Evolutionary conservation across 225 moss, liverwort and hornwort genomes (phyloP).

Genomic region (Physcomitrium patens): DNA sequence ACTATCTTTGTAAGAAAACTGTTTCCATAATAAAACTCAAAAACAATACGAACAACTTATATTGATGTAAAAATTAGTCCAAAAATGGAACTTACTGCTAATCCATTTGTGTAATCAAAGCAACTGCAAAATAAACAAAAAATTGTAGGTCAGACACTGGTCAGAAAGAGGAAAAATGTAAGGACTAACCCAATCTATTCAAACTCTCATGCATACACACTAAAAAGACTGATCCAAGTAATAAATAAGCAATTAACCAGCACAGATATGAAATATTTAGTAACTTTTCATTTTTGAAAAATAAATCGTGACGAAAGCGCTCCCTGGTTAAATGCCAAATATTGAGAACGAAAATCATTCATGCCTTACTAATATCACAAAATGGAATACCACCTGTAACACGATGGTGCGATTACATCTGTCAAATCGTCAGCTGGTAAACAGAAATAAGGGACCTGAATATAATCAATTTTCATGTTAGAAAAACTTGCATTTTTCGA

Average conservation of each 20-base stretch:
- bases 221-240: neutral
- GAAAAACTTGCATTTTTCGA: slow-evolving; percentile 10
- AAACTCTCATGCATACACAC: slow-evolving; percentile 19
- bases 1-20: neutral
- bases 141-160: slow-evolving; percentile 18
- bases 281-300: neutral
- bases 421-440: slow-evolving; percentile 94
- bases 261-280: slow-evolving; percentile 22
- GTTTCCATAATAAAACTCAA: slow-evolving; percentile 16
- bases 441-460: slow-evolving; percentile 96
- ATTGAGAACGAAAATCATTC: slow-evolving; percentile 15
- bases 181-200: slow-evolving; percentile 15
- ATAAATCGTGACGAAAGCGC: neutral
- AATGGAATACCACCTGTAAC: slow-evolving; percentile 74
- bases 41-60: slow-evolving; percentile 9
- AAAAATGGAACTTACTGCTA: slow-evolving; percentile 67
- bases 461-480: slow-evolving; percentile 27
- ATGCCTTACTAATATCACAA: neutral
- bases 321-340: slow-evolving; percentile 14
- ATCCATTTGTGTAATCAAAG: slow-evolving; percentile 97
- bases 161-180: slow-evolving; percentile 8
- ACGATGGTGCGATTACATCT: slow-evolving; percentile 96
- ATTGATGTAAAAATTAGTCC: slow-evolving; percentile 5
- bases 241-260: slow-evolving; percentile 13
- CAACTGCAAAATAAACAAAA: slow-evolving; percentile 60